Conservation (phyloP, 805 yeast species). For the Isabelozyma heimii region DNA sequence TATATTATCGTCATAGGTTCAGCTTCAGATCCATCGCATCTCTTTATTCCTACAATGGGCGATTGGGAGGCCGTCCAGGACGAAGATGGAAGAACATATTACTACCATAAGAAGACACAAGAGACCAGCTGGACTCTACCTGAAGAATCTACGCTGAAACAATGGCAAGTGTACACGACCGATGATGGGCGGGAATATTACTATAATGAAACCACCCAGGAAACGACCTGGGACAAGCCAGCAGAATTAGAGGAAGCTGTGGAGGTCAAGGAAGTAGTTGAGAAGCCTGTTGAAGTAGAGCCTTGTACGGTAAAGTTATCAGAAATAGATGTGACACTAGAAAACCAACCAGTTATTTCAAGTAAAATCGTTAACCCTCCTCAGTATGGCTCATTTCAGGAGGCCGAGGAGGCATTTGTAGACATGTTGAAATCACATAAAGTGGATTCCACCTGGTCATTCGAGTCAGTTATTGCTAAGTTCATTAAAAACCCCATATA, state of each 20-base stretch:
- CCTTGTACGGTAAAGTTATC: background rate
- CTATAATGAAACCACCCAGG: constrained; percentile 59
- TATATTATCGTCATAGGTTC: too few species aligned
- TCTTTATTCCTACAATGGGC: constrained; percentile 4
- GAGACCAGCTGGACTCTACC: constrained; percentile 86
- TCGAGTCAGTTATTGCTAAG: constrained; percentile 57
- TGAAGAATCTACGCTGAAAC: constrained; percentile 1
- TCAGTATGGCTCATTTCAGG: constrained; percentile 19
- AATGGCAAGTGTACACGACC: constrained; percentile 46
- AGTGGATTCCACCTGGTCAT: constrained; percentile 77
- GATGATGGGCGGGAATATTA: constrained; percentile 65
- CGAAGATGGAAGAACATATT: constrained; percentile 67
- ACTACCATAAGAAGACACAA: constrained; percentile 61
- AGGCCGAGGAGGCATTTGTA: constrained; percentile 46
- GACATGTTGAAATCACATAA: constrained; percentile 50
- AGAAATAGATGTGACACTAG: constrained; percentile 9
- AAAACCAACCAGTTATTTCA: constrained; percentile 14
- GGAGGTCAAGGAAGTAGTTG: constrained; percentile 9
- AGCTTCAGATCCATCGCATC: too few species aligned
- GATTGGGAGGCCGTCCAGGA: constrained; percentile 67
- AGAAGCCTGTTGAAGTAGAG: constrained; percentile 1
- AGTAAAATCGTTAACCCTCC: constrained; percentile 23
- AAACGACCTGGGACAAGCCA: constrained; percentile 84
- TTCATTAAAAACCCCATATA: constrained; percentile 61
- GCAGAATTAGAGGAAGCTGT: constrained; percentile 30